A percentile compares a stretch with the other conserved stretches of the same genome.
These are phyloP conservation scores for Lanzia echinophila DNA, from an alignment of 2,329 filamentous ascomycete species.

Conservation along the genomic window DNA sequence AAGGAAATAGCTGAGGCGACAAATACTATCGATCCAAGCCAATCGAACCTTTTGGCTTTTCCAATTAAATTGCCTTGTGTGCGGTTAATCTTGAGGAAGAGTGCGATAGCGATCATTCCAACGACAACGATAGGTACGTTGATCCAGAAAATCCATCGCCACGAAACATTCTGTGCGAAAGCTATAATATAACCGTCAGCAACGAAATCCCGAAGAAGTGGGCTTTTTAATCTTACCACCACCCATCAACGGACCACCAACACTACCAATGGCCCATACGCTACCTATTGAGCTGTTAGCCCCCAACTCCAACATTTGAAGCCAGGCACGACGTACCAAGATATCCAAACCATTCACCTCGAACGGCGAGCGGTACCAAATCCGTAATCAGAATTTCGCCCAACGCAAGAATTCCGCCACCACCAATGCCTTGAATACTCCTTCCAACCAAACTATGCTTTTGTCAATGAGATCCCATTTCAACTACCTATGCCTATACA, in stretches of 20 bases:
- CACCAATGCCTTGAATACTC: constrained; percentile 44
- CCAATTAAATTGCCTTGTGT: constrained; percentile 16
- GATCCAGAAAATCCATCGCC: constrained; percentile 59
- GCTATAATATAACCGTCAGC: constrained; percentile 24
- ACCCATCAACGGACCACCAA: constrained; percentile 45
- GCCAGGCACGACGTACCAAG: constrained; percentile 15
- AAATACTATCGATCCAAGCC: constrained; percentile 55
- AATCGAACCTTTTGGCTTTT: constrained; percentile 50
- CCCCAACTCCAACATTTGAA: neutral
- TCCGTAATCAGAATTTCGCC: constrained; percentile 42
- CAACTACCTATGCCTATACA: neutral
- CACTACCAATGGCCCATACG: constrained; percentile 50
- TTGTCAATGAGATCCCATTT: neutral
- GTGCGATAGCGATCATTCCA: constrained; percentile 20
- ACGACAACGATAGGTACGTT: constrained; percentile 26
- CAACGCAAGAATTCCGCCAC: constrained; percentile 43
- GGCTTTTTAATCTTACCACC: constrained; percentile 27
- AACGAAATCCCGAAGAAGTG: neutral
- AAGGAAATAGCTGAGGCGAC: constrained; percentile 51
- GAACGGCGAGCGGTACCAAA: constrained; percentile 37
- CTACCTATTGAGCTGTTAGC: constrained; percentile 12
- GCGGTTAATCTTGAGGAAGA: constrained; percentile 25
- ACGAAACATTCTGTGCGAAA: constrained; percentile 44
- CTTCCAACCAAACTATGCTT: constrained; percentile 33
- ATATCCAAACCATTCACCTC: constrained; percentile 35